Conservation (phyloP, 441 rosid species). For the Capsella rubella region DNA sequence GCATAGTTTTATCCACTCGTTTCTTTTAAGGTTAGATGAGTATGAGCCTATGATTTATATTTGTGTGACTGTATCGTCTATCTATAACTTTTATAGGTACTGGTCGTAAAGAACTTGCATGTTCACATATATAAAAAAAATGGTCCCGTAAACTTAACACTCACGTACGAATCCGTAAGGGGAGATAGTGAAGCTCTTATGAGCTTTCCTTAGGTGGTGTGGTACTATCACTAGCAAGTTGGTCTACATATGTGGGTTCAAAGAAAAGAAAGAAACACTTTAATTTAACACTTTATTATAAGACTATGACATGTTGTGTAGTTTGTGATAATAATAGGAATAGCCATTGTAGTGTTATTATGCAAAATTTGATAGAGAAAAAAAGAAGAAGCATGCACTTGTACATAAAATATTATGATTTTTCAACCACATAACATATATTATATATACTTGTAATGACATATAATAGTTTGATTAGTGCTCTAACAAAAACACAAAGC, state of each 20-base stretch:
- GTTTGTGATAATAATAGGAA: too few species aligned
- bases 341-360: too few species aligned
- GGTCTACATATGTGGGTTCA: too few species aligned
- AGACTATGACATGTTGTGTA: too few species aligned
- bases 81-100: background rate
- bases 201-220: too few species aligned
- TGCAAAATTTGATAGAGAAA: too few species aligned
- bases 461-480: conserved; percentile 20
- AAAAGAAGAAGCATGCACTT: background rate
- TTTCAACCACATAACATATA: background rate
- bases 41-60: background rate
- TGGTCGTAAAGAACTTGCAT: background rate
- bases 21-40: background rate
- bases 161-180: background rate
- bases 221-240: too few species aligned
- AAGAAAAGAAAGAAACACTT: too few species aligned
- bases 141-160: too few species aligned
- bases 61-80: too few species aligned
- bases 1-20: background rate
- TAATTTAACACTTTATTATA: too few species aligned
- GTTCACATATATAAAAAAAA: background rate
- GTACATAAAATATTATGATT: too few species aligned
- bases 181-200: background rate
- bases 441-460: background rate
- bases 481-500: conserved; percentile 47